Conservation (phyloP, 805 yeast species). For the Starmerella lactis-condensi region DNA sequence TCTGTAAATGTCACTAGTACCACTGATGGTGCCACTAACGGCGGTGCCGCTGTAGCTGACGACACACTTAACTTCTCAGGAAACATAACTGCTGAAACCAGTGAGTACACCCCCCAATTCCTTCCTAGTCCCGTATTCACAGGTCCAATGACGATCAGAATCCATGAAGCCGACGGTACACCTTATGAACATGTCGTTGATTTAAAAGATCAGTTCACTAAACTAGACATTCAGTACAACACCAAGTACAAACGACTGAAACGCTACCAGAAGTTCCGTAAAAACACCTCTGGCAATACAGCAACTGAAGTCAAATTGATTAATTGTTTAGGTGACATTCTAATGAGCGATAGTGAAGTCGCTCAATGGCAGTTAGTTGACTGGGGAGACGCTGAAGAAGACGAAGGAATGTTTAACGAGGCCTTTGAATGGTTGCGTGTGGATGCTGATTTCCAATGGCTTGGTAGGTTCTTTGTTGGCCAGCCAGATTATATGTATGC, state of each 20-base stretch:
- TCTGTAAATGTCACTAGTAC: slow-evolving; percentile 1
- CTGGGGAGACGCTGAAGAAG: slow-evolving; percentile 52
- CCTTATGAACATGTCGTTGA: slow-evolving; percentile 97
- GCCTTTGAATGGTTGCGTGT: slow-evolving; percentile 96
- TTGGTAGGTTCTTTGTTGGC: slow-evolving; percentile 56
- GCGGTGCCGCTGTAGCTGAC: too few species aligned
- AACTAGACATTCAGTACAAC: slow-evolving; percentile 84
- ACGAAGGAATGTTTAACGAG: slow-evolving; percentile 49
- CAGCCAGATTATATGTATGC: slow-evolving; percentile 93
- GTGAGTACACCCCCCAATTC: slow-evolving; percentile 3
- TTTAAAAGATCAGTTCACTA: slow-evolving; percentile 64
- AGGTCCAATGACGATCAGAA: slow-evolving; percentile 92
- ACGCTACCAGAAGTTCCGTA: slow-evolving; percentile 32
- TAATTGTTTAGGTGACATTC: slow-evolving; percentile 60
- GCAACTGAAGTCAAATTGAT: slow-evolving; percentile 24
- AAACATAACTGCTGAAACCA: background rate
- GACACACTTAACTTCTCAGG: too few species aligned
- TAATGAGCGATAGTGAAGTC: slow-evolving; percentile 42
- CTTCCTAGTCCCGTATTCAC: slow-evolving; percentile 21
- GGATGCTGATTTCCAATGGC: slow-evolving; percentile 98
- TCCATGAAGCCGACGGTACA: slow-evolving; percentile 96
- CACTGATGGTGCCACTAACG: background rate
- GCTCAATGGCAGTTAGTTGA: slow-evolving; percentile 57
- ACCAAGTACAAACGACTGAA: slow-evolving; percentile 75
- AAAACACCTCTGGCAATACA: slow-evolving; percentile 19